phyloP scores from a whole-genome alignment of 495 filamentous ascomycete species.

The Rhypophila decipiens region DNA sequence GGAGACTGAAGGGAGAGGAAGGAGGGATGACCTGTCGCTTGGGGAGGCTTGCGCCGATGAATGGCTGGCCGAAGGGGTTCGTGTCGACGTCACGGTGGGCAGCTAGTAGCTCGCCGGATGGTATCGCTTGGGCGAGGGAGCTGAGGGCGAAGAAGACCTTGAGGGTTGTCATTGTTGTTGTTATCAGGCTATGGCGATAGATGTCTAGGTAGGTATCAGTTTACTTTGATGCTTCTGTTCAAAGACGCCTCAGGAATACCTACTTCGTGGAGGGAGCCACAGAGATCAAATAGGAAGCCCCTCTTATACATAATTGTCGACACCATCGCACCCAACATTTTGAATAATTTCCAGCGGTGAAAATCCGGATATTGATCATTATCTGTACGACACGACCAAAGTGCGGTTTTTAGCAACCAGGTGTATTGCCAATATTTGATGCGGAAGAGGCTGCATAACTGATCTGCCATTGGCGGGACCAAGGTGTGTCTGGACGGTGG shows the following conservation, averaged over 20 bases:
- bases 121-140: neutral
- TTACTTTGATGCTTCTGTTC: neutral
- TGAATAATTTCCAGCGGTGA: neutral
- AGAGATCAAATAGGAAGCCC: too few relatives aligned
- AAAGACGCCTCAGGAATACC: neutral
- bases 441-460: neutral
- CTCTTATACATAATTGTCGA: neutral
- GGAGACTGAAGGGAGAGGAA: neutral
- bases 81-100: neutral
- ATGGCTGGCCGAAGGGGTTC: neutral
- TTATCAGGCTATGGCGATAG: neutral
- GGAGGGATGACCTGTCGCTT: neutral
- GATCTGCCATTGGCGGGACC: neutral
- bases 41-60: constrained; percentile 1
- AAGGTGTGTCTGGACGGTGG: too few relatives aligned
- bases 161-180: neutral
- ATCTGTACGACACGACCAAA: neutral
- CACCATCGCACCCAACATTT: neutral
- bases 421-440: constrained; percentile 1
- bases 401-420: neutral
- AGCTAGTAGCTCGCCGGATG: neutral
- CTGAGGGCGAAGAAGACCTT: neutral
- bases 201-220: neutral
- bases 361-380: neutral
- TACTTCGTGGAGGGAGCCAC: too few relatives aligned